These are phyloP conservation scores for Calycina herbarum DNA, from an alignment of 2,329 filamentous ascomycete genomes.

Conservation along the genomic window DNA sequence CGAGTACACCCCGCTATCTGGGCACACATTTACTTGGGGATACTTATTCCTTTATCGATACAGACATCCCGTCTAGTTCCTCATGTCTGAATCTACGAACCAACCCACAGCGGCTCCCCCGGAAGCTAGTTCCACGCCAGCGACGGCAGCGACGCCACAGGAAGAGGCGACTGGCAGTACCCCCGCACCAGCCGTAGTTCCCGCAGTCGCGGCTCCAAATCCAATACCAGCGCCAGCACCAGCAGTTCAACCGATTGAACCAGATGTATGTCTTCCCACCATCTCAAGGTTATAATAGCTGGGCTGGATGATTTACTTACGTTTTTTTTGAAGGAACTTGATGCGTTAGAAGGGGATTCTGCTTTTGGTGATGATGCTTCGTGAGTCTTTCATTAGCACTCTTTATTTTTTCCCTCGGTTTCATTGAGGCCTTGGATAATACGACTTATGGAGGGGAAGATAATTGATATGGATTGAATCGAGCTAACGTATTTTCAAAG, in stretches of 20 bases:
- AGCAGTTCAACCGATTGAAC: conserved; percentile 6
- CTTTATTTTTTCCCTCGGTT: too few species aligned
- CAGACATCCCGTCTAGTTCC: background rate
- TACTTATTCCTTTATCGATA: background rate
- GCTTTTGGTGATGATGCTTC: conserved; percentile 18
- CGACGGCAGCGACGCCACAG: background rate
- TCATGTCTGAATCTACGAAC: conserved; percentile 1
- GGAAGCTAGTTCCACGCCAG: background rate
- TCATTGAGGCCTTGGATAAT: too few species aligned
- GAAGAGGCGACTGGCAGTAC: background rate
- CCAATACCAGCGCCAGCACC: background rate
- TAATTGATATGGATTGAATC: too few species aligned
- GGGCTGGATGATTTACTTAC: background rate
- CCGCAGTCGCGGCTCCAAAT: conserved; percentile 2
- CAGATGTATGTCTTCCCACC: background rate
- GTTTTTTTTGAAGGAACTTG: conserved; percentile 7
- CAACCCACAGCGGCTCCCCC: background rate
- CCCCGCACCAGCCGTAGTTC: conserved; percentile 1
- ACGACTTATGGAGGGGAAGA: too few species aligned
- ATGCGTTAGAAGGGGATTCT: conserved; percentile 14
- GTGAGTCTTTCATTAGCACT: background rate
- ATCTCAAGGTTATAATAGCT: background rate
- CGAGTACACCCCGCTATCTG: background rate
- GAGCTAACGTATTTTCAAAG: background rate
- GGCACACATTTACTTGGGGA: background rate